Evolutionary conservation across 2,329 filamentous ascomycete genomes (phyloP), one percentile per base, ranked within the genome.

Genomic region (Fusarium haematococcum): DNA sequence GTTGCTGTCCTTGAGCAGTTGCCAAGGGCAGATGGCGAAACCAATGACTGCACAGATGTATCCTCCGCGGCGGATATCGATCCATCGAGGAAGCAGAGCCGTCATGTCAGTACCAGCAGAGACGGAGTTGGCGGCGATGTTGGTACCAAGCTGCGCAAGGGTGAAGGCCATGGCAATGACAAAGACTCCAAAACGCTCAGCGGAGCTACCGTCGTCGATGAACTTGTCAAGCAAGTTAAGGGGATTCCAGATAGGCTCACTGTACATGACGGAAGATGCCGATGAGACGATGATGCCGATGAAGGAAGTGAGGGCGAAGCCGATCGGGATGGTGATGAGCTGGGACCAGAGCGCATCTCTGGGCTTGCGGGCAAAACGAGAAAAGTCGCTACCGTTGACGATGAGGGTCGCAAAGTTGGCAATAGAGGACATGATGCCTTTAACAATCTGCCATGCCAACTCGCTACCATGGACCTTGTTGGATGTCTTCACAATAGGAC

Each of bases 351-450:
- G 79, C 0, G 94, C 94, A 79, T 97, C 93, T 20, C 85, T 88
- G 1, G 94, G 94, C 80, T 92, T 94, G 23, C 85, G 85, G 4
- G 95, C 93, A 78, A 98, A 98, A 81, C 95, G 92, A 23, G 94
- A 87, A 81, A 97, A 98, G 79, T 97, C 95, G 0, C 93, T 93
- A 75, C 94, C 92, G 81, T 97, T 92, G 69, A 93, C 88, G 75
- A 98, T 97, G 37, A 98, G 88, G 0, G 95, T 95, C 1, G 95
- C 94, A 79, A 98, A 98, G 84, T 98, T 98, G 77, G 94, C 93
- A 74, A 98, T 95, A 5, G 94, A 92, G 27, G 89, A 92, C 95
- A 98, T 97, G 83, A 97, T 92, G 41, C 94, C 94, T 70, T 92
- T 92, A 69, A 98, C 89, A 67, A 98, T 91, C 27, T 91, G 90